Evolutionary conservation across 495 filamentous ascomycete species (phyloP).

Genomic region (Opeltia flavorubescens): DNA sequence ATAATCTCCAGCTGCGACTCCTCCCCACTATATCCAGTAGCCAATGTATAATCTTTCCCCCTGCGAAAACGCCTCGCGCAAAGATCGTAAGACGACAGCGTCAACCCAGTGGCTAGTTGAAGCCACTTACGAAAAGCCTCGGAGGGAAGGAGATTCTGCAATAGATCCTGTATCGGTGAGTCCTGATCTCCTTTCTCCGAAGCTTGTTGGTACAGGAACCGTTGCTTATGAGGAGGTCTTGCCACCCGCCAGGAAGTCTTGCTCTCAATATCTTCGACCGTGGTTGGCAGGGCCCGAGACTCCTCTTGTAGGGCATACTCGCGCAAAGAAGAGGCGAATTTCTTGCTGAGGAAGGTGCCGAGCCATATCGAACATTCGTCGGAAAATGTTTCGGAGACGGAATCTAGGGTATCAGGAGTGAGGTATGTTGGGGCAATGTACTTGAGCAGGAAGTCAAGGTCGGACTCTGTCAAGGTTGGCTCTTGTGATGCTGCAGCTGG

Average conservation of each 20-base stretch:
- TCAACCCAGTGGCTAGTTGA: conserved; percentile 57
- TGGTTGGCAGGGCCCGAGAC: conserved; percentile 24
- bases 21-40: conserved; percentile 62
- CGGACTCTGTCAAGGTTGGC: conserved; percentile 47
- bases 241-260: conserved; percentile 54
- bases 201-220: conserved; percentile 66
- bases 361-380: conserved; percentile 73
- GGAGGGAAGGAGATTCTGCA: conserved; percentile 69
- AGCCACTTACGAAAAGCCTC: conserved; percentile 87
- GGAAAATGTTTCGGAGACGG: conserved; percentile 61
- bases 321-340: conserved; percentile 55
- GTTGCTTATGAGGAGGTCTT: conserved; percentile 86
- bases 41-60: conserved; percentile 83
- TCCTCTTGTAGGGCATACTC: conserved; percentile 56
- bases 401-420: conserved; percentile 82
- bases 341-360: conserved; percentile 58
- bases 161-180: conserved; percentile 57
- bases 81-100: conserved; percentile 46
- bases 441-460: conserved; percentile 75
- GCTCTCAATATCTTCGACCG: conserved; percentile 42
- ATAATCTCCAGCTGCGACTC: conserved; percentile 78
- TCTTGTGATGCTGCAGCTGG: neutral
- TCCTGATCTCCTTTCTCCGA: conserved; percentile 18
- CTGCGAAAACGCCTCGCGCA: conserved; percentile 72
- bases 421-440: conserved; percentile 83